Conservation (phyloP, 208 protist species). For the Wallacemonas sp. region DNA sequence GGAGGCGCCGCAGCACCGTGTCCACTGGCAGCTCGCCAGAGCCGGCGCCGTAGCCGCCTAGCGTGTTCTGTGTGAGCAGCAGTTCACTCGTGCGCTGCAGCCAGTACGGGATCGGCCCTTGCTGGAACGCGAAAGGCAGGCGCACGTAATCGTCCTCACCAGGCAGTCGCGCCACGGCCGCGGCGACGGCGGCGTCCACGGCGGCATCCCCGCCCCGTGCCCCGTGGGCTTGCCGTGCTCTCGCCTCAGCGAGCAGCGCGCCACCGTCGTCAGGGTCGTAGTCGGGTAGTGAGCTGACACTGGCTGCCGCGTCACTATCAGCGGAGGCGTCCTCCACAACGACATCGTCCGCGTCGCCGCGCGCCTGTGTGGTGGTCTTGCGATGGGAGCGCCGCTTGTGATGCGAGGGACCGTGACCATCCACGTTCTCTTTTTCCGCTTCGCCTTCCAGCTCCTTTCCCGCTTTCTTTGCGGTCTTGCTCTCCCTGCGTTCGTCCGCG, state of each 20-base stretch:
- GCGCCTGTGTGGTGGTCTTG: neutral
- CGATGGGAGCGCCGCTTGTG: neutral
- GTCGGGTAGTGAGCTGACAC: neutral
- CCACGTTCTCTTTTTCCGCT: no score
- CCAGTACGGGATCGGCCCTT: slow-evolving; percentile 43
- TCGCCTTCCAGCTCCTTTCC: no score
- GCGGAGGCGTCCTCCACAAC: no score
- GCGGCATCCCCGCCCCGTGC: neutral
- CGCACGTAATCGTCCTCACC: slow-evolving; percentile 13
- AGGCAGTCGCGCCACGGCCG: neutral
- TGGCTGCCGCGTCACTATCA: no score
- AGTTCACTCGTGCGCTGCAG: slow-evolving; percentile 41
- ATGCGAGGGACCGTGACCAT: neutral
- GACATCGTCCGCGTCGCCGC: neutral
- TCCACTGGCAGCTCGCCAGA: slow-evolving; percentile 22
- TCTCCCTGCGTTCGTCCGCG: neutral
- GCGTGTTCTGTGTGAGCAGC: slow-evolving; percentile 48
- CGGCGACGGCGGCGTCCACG: neutral
- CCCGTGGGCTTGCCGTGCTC: neutral
- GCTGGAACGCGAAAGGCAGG: slow-evolving; percentile 24
- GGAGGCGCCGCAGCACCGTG: slow-evolving; percentile 32
- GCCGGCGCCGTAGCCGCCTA: slow-evolving; percentile 9
- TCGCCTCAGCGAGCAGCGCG: slow-evolving; percentile 16
- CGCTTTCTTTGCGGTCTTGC: neutral
- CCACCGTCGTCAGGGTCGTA: slow-evolving; percentile 30